These are phyloP conservation scores for Fusarium piperis DNA, from an alignment of 2,329 filamentous ascomycete species.

Conservation along the genomic window DNA sequence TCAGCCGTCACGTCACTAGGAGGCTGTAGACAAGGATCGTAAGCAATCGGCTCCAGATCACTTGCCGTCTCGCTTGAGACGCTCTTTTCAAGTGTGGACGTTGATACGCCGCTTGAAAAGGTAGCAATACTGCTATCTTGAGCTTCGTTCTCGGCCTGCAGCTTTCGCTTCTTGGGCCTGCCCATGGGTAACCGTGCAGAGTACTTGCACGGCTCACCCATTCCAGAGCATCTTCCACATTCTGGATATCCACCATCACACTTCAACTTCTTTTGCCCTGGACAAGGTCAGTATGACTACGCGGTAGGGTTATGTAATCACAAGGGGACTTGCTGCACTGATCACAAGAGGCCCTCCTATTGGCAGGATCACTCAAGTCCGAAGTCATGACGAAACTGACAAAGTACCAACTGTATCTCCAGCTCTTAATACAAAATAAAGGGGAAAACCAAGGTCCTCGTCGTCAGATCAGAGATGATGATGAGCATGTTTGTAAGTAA, in stretches of 20 bases:
- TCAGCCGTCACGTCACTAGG: conserved; percentile 16
- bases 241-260: conserved; percentile 37
- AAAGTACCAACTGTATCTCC: background rate
- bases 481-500: conserved; percentile 21
- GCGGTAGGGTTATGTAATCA: conserved; percentile 6
- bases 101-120: conserved; percentile 8
- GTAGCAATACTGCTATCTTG: conserved; percentile 7
- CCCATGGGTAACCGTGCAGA: conserved; percentile 40
- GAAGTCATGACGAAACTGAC: conserved; percentile 9
- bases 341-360: conserved; percentile 41
- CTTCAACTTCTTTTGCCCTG: conserved; percentile 43
- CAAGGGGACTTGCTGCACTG: conserved; percentile 35
- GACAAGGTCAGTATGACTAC: conserved; percentile 9
- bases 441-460: background rate
- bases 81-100: conserved; percentile 13
- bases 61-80: conserved; percentile 10
- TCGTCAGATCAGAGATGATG: background rate
- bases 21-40: conserved; percentile 20
- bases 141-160: conserved; percentile 9
- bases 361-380: conserved; percentile 19
- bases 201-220: conserved; percentile 31
- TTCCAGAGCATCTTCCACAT: conserved; percentile 30
- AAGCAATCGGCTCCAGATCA: conserved; percentile 13
- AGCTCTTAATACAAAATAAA: background rate
- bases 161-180: conserved; percentile 39